These are phyloP conservation scores for Striga asiatica DNA, from an alignment of 257 asterid genomes.

Conservation along the genomic window DNA sequence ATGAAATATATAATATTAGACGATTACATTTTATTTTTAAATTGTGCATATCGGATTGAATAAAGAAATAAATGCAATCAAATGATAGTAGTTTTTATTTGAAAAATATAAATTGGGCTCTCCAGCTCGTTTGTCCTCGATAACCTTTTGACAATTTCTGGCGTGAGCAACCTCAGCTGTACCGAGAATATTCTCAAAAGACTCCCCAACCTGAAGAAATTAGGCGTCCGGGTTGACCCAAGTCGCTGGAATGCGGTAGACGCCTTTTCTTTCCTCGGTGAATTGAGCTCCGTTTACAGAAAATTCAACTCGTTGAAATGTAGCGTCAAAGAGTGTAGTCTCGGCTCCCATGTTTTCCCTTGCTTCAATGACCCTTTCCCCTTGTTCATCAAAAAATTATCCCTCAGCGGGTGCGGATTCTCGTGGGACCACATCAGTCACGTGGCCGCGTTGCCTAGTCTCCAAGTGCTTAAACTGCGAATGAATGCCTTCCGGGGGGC, in stretches of 20 bases:
- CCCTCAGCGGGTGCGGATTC: background rate
- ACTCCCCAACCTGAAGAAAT: background rate
- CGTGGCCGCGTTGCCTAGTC: background rate
- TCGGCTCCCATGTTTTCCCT: too few relatives aligned
- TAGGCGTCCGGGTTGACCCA: background rate
- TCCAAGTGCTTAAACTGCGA: background rate
- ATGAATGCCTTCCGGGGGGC: background rate
- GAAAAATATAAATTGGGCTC: too few relatives aligned
- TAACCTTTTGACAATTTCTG: background rate
- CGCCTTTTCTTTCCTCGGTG: background rate
- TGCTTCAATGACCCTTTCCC: background rate
- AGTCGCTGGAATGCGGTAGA: too few relatives aligned
- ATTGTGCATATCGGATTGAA: too few relatives aligned
- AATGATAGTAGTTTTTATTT: too few relatives aligned
- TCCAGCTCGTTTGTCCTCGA: background rate
- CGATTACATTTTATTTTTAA: too few relatives aligned
- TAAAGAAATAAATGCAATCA: too few relatives aligned
- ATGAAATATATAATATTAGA: too few relatives aligned
- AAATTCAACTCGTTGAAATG: background rate
- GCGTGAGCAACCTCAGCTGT: background rate
- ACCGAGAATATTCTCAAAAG: background rate
- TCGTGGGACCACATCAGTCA: background rate
- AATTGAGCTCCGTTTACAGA: background rate
- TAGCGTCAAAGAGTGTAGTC: background rate
- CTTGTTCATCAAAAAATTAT: too few relatives aligned